Base-by-base conservation (phyloP, 2,329 filamentous ascomycete species). In the Colletotrichum nymphaeae region DNA sequence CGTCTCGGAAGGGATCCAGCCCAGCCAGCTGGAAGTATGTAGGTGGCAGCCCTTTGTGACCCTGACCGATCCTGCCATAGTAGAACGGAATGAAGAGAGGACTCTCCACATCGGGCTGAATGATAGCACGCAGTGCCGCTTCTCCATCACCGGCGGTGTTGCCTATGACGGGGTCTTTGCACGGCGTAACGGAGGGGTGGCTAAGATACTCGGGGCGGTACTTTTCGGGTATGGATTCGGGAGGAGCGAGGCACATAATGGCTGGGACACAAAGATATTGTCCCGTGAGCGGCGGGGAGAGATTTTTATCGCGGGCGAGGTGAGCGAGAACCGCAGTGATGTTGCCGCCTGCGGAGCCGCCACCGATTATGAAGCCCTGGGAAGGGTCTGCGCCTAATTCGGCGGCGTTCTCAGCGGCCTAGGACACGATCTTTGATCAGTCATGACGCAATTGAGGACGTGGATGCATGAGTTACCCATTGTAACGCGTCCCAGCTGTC, bases 311-410 rank as follows among this genome's bases (percentile, higher is more conserved):
- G 1, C 83, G 81, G 5, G 84, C 81, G 0, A 84, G 75, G 60
- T 87, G 83, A 1, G 85, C 82, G 1, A 88, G 80, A 0, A 84
- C 84, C 0, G 84, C 84, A 0, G 85, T 81, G 66, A 89, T 83
- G 73, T 88, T 88, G 14, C 85, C 88, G 3, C 87, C 87, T 0
- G 87, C 87, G 1, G 85, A 87, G 7, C 84, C 85, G n/a, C 88
- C 88, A 6, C 86, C 86, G 0, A 89, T 77, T 26, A 88, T 81
- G 72, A 89, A 86, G 9, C 86, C 86, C 55, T 81, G 81, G 5
- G 78, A 75, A 3, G 86, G 83, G 56, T 87, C 80, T 1, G 84
- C 84, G 3, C 80, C 77, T 14, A 88, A 63, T 77, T 80, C 79
- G 12, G 1, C n/a, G 1, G 1, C 30, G 12, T 72, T 26, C 4